Evolutionary conservation across 2,329 filamentous ascomycete species (phyloP).

Genomic region (Apiospora aurea): DNA sequence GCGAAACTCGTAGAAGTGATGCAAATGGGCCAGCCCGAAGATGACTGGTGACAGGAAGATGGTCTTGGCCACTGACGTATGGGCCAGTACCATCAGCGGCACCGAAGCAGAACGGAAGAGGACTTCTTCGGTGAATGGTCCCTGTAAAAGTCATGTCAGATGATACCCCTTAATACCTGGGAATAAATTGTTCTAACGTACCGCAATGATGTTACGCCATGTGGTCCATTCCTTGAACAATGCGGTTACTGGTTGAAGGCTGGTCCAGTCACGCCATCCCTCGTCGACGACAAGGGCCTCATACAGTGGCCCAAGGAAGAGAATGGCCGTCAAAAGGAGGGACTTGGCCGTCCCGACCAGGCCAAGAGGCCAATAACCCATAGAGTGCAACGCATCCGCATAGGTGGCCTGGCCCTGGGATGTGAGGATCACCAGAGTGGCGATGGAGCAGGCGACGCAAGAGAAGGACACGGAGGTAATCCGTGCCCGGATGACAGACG

Average conservation of each 20-base stretch:
- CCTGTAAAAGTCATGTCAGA: constrained; percentile 53
- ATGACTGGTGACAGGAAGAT: constrained; percentile 86
- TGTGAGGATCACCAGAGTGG: constrained; percentile 72
- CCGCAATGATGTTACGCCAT: constrained; percentile 87
- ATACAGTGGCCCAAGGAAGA: constrained; percentile 87
- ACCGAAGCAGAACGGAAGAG: constrained; percentile 90
- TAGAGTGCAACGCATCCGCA: constrained; percentile 67
- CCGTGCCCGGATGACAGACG: constrained; percentile 86
- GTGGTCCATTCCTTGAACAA: constrained; percentile 77
- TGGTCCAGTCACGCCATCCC: constrained; percentile 70
- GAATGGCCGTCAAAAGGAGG: constrained; percentile 74
- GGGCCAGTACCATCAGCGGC: constrained; percentile 79
- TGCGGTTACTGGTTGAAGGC: constrained; percentile 61
- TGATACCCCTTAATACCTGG: background rate
- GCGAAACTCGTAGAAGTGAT: constrained; percentile 95
- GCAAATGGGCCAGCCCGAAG: constrained; percentile 91
- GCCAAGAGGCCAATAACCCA: constrained; percentile 84
- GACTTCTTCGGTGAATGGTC: constrained; percentile 89
- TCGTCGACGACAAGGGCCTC: constrained; percentile 78
- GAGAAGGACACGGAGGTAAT: constrained; percentile 81
- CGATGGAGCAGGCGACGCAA: constrained; percentile 70
- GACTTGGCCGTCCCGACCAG: constrained; percentile 67
- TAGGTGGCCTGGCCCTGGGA: constrained; percentile 57
- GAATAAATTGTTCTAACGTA: constrained; percentile 53
- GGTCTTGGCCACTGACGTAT: constrained; percentile 62